Conservation (phyloP, 108 stramenopile genomes). For the Epithemia pelagica region DNA sequence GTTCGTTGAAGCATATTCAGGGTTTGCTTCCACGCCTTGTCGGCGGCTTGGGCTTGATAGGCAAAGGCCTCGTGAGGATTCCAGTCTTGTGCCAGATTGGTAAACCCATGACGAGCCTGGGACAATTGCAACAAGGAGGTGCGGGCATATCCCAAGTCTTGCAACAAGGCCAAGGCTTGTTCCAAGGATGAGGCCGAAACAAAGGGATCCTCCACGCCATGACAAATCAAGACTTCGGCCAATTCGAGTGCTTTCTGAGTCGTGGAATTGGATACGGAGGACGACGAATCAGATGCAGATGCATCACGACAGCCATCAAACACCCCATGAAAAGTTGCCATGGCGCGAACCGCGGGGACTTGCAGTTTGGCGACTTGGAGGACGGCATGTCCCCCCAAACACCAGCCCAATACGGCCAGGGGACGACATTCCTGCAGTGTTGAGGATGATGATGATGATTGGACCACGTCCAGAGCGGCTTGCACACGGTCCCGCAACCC, state of each 20-base stretch:
- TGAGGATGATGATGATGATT: neutral
- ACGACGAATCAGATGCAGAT: neutral
- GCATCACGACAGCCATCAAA: conserved; percentile 24
- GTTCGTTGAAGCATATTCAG: conserved; percentile 3
- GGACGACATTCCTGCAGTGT: neutral
- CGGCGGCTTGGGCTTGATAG: conserved; percentile 40
- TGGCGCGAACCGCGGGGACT: conserved; percentile 14
- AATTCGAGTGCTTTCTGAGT: neutral
- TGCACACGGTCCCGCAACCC: conserved; percentile 26
- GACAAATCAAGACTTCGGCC: conserved; percentile 40
- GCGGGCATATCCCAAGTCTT: conserved; percentile 12
- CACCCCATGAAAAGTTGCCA: conserved; percentile 70
- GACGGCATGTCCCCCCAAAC: conserved; percentile 64
- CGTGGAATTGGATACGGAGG: neutral
- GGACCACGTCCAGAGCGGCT: conserved; percentile 19
- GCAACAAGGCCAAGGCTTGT: conserved; percentile 24
- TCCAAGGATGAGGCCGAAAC: conserved; percentile 30
- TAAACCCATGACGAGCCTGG: conserved; percentile 61
- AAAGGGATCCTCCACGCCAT: conserved; percentile 64
- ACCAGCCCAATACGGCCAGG: conserved; percentile 58
- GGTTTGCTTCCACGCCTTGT: conserved; percentile 13
- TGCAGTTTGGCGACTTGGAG: conserved; percentile 41
- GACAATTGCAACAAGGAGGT: conserved; percentile 26
- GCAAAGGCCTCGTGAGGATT: conserved; percentile 55
- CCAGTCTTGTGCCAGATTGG: conserved; percentile 68